phyloP scores from a whole-genome alignment of 2,329 filamentous ascomycete species.

The Furcasterigmium sp. region DNA sequence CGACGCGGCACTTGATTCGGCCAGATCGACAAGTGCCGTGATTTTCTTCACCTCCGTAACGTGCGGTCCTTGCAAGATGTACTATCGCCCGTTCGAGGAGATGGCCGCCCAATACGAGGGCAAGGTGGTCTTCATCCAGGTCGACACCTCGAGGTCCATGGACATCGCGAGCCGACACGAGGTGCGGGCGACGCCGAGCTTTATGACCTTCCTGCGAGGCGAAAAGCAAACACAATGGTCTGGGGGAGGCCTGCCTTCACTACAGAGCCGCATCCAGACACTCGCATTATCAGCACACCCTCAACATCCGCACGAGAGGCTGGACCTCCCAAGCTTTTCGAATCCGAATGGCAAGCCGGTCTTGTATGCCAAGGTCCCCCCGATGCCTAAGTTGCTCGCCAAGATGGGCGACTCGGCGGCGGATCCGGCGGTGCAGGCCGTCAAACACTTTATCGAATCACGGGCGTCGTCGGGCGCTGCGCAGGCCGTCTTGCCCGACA shows the following conservation, averaged over 20 bases:
- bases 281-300: conserved; percentile 72
- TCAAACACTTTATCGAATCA: conserved; percentile 67
- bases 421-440: conserved; percentile 53
- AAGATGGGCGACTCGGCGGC: conserved; percentile 67
- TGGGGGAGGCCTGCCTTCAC: conserved; percentile 63
- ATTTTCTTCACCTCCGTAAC: conserved; percentile 91
- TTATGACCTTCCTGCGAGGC: conserved; percentile 77
- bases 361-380: conserved; percentile 72
- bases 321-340: conserved; percentile 67
- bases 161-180: conserved; percentile 60
- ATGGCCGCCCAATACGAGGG: conserved; percentile 65
- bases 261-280: conserved; percentile 68
- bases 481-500: conserved; percentile 65
- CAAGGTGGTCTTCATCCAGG: conserved; percentile 71
- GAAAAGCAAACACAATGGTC: conserved; percentile 74
- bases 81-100: conserved; percentile 78
- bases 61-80: conserved; percentile 76
- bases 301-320: conserved; percentile 66
- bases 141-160: conserved; percentile 67
- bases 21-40: conserved; percentile 65
- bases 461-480: conserved; percentile 53
- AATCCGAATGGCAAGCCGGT: conserved; percentile 60
- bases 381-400: conserved; percentile 71
- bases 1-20: conserved; percentile 52
- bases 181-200: conserved; percentile 78